Evolutionary conservation across 495 filamentous ascomycete genomes (phyloP).

Genomic region (Durotheca rogersii): DNA sequence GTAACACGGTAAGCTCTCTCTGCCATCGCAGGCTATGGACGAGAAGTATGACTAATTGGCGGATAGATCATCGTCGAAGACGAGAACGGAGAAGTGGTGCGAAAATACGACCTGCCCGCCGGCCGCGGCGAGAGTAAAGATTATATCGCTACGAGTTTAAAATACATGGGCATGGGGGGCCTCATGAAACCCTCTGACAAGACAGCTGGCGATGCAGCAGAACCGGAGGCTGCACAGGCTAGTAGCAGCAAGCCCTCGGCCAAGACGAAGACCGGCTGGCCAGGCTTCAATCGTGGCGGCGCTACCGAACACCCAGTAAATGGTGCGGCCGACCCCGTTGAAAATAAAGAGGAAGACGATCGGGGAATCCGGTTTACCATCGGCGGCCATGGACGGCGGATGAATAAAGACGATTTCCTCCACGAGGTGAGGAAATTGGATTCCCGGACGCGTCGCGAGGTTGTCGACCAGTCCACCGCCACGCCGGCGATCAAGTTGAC

Average conservation of each 20-base stretch:
- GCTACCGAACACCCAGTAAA: conserved; percentile 43
- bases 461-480: conserved; percentile 67
- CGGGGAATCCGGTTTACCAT: conserved; percentile 86
- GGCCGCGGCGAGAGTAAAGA: conserved; percentile 37
- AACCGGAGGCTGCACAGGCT: conserved; percentile 10
- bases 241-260: conserved; percentile 21
- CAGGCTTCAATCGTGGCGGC: conserved; percentile 52
- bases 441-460: conserved; percentile 67
- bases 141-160: conserved; percentile 46
- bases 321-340: conserved; percentile 40
- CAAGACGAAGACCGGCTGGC: conserved; percentile 47
- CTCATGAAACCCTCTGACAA: conserved; percentile 44
- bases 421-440: conserved; percentile 78
- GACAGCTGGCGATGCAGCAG: conserved; percentile 26
- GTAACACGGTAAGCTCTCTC: conserved; percentile 65
- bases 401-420: conserved; percentile 94
- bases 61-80: conserved; percentile 90
- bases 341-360: conserved; percentile 66
- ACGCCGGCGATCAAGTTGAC: conserved; percentile 57
- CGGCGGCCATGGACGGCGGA: conserved; percentile 63
- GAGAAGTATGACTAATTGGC: conserved; percentile 18
- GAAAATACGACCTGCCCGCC: conserved; percentile 85
- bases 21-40: not conserved
- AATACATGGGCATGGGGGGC: conserved; percentile 50
- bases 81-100: conserved; percentile 94